A percentile compares a stretch with the other conserved stretches of the same genome.
These are phyloP conservation scores for Madurella fahalii DNA, from an alignment of 2,329 filamentous ascomycete species.

Conservation along the genomic window DNA sequence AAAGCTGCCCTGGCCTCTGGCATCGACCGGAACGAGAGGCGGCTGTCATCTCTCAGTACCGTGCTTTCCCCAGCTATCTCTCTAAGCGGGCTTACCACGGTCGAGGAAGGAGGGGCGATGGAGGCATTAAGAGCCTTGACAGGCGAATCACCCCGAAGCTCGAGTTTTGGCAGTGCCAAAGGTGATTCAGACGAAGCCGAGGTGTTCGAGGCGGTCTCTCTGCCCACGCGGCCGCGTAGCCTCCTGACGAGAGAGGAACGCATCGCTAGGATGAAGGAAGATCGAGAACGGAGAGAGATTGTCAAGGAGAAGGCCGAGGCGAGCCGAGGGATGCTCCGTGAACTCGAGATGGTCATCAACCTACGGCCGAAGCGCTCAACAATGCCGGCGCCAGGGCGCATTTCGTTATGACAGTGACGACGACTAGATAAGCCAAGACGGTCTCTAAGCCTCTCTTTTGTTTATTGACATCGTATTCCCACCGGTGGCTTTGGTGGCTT, in stretches of 20 bases:
- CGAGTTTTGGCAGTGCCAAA: slow-evolving; percentile 48
- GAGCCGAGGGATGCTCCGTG: slow-evolving; percentile 83
- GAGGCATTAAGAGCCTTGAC: slow-evolving; percentile 74
- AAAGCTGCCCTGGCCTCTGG: slow-evolving; percentile 77
- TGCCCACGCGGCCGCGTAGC: slow-evolving; percentile 65
- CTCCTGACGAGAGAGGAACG: slow-evolving; percentile 80
- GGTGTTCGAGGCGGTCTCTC: slow-evolving; percentile 86
- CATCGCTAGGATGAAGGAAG: slow-evolving; percentile 81
- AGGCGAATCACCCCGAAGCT: slow-evolving; percentile 56
- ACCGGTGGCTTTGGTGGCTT: slow-evolving; percentile 6
- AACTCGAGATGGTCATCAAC: slow-evolving; percentile 85
- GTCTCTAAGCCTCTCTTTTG: slow-evolving; percentile 14
- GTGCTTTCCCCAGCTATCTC: slow-evolving; percentile 57
- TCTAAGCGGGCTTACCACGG: slow-evolving; percentile 63
- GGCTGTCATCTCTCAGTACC: slow-evolving; percentile 59
- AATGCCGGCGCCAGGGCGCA: slow-evolving; percentile 32
- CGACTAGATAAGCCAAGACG: slow-evolving; percentile 15
- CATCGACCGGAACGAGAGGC: slow-evolving; percentile 75
- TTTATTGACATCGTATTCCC: slow-evolving; percentile 9
- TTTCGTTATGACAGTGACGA: slow-evolving; percentile 40
- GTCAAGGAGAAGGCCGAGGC: slow-evolving; percentile 72
- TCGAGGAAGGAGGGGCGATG: slow-evolving; percentile 48
- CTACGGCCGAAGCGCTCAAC: slow-evolving; percentile 40
- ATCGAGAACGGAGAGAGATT: slow-evolving; percentile 69
- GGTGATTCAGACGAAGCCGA: slow-evolving; percentile 67